A percentile compares a stretch with the other conserved stretches of the same genome.
These are phyloP conservation scores for Aureobasidium mangrovei DNA, from an alignment of 2,329 filamentous ascomycete species.

Conservation along the genomic window DNA sequence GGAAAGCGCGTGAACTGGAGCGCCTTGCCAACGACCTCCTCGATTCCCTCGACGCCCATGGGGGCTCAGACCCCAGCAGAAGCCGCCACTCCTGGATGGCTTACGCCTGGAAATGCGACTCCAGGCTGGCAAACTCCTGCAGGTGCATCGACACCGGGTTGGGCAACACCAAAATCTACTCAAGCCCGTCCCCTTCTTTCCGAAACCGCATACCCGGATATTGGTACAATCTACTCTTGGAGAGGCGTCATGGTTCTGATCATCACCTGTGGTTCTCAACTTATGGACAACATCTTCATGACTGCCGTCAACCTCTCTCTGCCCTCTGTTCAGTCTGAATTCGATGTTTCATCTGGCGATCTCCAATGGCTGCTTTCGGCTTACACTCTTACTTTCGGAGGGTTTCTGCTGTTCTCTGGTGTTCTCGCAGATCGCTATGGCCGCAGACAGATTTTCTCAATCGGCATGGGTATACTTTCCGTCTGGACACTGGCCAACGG, in stretches of 20 bases:
- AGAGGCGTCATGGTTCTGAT: constrained; percentile 32
- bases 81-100: constrained; percentile 1
- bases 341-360: constrained; percentile 27
- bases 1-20: not conserved
- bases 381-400: constrained; percentile 34
- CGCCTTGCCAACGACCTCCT: not conserved
- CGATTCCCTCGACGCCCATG: not conserved
- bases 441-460: constrained; percentile 31
- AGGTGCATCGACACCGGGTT: constrained; percentile 2
- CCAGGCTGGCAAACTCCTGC: constrained; percentile 6
- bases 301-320: constrained; percentile 31
- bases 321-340: constrained; percentile 33
- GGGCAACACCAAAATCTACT: not conserved
- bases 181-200: not conserved
- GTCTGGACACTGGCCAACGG: constrained; percentile 17
- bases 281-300: constrained; percentile 39
- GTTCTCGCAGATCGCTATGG: constrained; percentile 32
- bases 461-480: constrained; percentile 27
- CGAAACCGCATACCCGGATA: constrained; percentile 22
- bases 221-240: constrained; percentile 31
- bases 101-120: not conserved
- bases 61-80: not conserved
- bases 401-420: constrained; percentile 25
- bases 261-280: constrained; percentile 35
- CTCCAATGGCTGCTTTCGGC: constrained; percentile 37